Evolutionary conservation across 768 basidiomycete genomes (phyloP), one percentile per base, ranked within the genome.

Genomic region (Leucogyrophana mollusca): DNA sequence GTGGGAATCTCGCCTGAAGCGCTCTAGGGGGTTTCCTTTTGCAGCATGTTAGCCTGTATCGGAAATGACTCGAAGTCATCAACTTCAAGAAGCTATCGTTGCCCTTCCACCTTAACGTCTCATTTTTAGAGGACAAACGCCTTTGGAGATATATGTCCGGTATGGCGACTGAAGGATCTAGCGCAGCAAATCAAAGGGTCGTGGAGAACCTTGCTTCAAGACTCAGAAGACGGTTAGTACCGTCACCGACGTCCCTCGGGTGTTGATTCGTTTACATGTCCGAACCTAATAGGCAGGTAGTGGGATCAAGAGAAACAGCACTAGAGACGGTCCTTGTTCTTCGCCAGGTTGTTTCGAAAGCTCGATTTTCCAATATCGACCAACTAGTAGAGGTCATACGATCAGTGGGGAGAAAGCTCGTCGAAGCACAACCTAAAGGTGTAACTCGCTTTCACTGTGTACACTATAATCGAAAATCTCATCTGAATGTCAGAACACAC

Each of bases 361-460:
- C 90, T 7, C 82, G 82, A 39, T 96, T 96, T 57, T 81, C 80
- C 18, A 90, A 87, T 55, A 85, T 97, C 56, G 87, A 91, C 34
- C 89, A 94, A 52, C 74, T 98, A 2, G 78, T 93, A 3, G 75
- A 76, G 38, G 79, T 90, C 46, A 85, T 99, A 52, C 83, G 87
- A 44, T 70, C 71, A 39, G 87, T 92, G 9, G 96, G 95, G 3
- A 74, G 81, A 53, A 80, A 79, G 54, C 66, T 99, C 34, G 84
- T 89, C 7, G 90, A 92, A 16, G 93, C 95, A 8, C 94, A 97
- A 61, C 93, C 94, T 10, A 96, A 95, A 82, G 95, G 95, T 94
- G 48, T 45, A 56, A 52, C 52, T 38, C 27, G 43, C 36, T 47
- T 39, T 23, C 43, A 33, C 24, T 18, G 39, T 53, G 21, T 40